These are phyloP conservation scores for Ganoderma lingzhi DNA, from an alignment of 1,284 basidiomycete genomes.

Conservation along the genomic window DNA sequence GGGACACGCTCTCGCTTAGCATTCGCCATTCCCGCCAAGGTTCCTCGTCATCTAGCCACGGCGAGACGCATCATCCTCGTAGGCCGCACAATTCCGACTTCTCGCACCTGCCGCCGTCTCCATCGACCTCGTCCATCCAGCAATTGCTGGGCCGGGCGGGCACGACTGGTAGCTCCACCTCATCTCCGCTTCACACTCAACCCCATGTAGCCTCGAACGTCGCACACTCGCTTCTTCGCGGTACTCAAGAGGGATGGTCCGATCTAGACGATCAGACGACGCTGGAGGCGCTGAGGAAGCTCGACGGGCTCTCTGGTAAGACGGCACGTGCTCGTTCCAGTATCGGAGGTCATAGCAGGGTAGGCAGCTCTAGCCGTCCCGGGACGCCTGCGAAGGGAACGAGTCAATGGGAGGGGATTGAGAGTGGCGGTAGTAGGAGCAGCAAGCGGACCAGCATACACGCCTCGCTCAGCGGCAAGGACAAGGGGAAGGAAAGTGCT, in stretches of 20 bases:
- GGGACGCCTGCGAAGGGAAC: conserved; percentile 71
- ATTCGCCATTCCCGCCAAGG: conserved; percentile 69
- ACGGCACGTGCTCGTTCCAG: conserved; percentile 67
- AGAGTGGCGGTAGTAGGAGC: conserved; percentile 51
- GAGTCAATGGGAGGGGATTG: conserved; percentile 74
- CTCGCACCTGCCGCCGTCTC: conserved; percentile 88
- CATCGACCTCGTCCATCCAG: conserved; percentile 85
- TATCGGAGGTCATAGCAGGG: conserved; percentile 67
- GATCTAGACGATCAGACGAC: conserved; percentile 88
- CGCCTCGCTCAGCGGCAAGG: conserved; percentile 41
- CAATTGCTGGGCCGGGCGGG: conserved; percentile 76
- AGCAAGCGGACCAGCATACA: conserved; percentile 59
- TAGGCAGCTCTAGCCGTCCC: conserved; percentile 75
- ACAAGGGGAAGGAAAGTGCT: conserved; percentile 38
- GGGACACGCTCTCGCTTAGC: conserved; percentile 66
- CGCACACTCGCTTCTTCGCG: conserved; percentile 80
- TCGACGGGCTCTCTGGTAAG: conserved; percentile 89
- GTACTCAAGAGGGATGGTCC: conserved; percentile 87
- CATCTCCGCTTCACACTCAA: conserved; percentile 50
- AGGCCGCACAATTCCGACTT: conserved; percentile 79
- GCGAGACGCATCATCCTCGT: conserved; percentile 57
- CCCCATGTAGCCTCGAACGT: conserved; percentile 64
- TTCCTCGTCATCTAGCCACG: conserved; percentile 69
- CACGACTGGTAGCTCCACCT: conserved; percentile 52
- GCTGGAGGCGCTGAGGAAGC: conserved; percentile 89